Conservation (phyloP, 179 eudicot genomes). For the Spergularia azorica region DNA sequence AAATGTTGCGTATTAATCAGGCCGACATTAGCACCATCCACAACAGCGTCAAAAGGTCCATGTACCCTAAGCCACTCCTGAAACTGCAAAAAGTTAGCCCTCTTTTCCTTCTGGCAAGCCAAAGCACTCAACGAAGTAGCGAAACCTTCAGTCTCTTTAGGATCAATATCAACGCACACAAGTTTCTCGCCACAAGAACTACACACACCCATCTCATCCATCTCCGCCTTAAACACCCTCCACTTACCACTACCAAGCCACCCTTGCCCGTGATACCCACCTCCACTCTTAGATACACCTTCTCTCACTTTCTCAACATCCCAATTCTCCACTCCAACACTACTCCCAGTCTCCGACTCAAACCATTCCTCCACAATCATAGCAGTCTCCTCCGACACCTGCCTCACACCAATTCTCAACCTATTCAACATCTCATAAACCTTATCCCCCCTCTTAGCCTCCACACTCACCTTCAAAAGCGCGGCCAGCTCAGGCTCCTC, state of each 20-base stretch:
- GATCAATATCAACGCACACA: conserved; percentile 92
- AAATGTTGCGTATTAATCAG: conserved; percentile 45
- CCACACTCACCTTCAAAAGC: conserved; percentile 68
- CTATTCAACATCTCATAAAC: conserved; percentile 87
- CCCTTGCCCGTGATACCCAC: conserved; percentile 98
- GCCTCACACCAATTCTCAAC: conserved; percentile 66
- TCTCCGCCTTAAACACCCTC: conserved; percentile 62
- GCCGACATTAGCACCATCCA: conserved; percentile 91
- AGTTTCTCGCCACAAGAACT: conserved; percentile 75
- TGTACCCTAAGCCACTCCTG: conserved; percentile 82
- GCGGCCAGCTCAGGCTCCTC: conserved; percentile 77
- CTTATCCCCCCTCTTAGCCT: conserved; percentile 47
- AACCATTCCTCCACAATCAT: conserved; percentile 47
- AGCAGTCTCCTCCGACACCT: conserved; percentile 79
- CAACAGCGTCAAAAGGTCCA: conserved; percentile 95
- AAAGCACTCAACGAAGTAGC: conserved; percentile 61
- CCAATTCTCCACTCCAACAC: conserved; percentile 68
- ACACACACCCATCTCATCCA: conserved; percentile 68
- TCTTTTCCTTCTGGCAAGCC: conserved; percentile 64
- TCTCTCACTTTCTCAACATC: conserved; percentile 66
- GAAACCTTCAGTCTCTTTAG: conserved; percentile 71
- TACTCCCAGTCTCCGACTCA: conserved; percentile 36
- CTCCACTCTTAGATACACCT: conserved; percentile 77
- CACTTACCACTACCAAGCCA: conserved; percentile 93
- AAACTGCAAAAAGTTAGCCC: conserved; percentile 56